Conservation (phyloP, 352 stramenopile species). For the Phytopythium oedochilum region DNA sequence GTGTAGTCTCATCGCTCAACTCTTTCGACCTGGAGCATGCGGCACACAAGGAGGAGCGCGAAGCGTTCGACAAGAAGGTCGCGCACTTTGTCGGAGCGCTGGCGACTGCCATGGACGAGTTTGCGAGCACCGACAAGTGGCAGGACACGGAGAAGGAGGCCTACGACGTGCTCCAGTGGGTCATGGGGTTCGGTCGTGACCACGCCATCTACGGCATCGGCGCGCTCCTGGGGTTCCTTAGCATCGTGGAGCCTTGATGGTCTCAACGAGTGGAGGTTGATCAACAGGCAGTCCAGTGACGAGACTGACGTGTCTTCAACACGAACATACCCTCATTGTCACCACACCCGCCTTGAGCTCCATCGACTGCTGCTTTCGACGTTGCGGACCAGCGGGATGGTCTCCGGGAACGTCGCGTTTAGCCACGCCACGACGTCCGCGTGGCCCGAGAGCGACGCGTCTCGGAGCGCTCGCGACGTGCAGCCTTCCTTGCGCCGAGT, state of each 20-base stretch:
- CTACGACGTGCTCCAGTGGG: background rate
- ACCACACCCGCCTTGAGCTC: no score
- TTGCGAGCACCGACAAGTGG: background rate
- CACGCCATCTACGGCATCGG: background rate
- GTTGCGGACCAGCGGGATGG: background rate
- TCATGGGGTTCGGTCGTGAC: background rate
- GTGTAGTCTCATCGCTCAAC: no score
- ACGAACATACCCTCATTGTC: no score
- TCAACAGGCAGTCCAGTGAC: no score
- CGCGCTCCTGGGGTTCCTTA: background rate
- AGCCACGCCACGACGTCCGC: background rate
- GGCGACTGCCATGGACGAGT: background rate
- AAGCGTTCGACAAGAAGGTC: background rate
- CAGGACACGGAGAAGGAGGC: background rate
- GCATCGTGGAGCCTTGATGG: no score
- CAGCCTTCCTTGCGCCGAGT: background rate
- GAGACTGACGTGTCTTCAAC: no score
- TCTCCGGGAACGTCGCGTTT: background rate
- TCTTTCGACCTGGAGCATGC: no score
- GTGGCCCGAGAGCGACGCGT: constrained; percentile 2
- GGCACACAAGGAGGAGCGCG: background rate
- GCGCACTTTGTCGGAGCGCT: background rate
- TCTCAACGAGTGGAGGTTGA: background rate
- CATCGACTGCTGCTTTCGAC: background rate
- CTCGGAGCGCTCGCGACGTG: background rate